Evolutionary conservation across 805 yeast genomes (phyloP).

Genomic region (Saccharomycopsis javanensis): DNA sequence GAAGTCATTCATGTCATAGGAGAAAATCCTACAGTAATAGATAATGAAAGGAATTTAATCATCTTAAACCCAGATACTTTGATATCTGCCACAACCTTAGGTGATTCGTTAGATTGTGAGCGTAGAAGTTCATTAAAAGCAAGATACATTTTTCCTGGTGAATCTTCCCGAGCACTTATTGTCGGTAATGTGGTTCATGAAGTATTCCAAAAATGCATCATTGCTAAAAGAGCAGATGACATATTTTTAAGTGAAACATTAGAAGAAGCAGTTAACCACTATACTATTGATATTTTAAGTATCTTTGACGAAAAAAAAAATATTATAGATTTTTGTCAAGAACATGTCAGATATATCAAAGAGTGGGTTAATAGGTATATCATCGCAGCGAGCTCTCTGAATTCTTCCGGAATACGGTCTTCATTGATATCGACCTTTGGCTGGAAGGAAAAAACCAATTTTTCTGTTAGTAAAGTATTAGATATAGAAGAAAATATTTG

Average conservation of each 20-base stretch:
- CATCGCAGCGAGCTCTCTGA: constrained; percentile 22
- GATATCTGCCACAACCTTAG: constrained; percentile 71
- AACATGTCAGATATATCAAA: constrained; percentile 43
- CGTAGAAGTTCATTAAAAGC: constrained; percentile 57
- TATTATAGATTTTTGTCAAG: constrained; percentile 34
- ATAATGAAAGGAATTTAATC: constrained; percentile 50
- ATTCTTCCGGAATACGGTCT: constrained; percentile 20
- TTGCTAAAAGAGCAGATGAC: background rate
- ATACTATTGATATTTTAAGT: constrained; percentile 43
- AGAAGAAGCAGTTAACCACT: constrained; percentile 34
- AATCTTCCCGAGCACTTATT: constrained; percentile 51
- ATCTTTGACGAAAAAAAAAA: constrained; percentile 41
- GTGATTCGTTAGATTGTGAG: constrained; percentile 66
- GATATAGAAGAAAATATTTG: constrained; percentile 87
- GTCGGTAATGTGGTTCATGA: constrained; percentile 81
- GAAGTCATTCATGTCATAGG: constrained; percentile 60
- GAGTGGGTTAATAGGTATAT: constrained; percentile 44
- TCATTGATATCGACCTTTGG: constrained; percentile 1
- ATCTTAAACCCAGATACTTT: constrained; percentile 79
- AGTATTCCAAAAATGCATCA: constrained; percentile 45
- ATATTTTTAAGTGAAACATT: constrained; percentile 27
- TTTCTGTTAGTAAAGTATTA: constrained; percentile 53
- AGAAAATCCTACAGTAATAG: constrained; percentile 30
- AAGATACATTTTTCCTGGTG: constrained; percentile 53
- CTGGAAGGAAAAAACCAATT: constrained; percentile 24